These are phyloP conservation scores for Rachicladosporium sp. DNA, from an alignment of 2,329 filamentous ascomycete species.

Conservation along the genomic window DNA sequence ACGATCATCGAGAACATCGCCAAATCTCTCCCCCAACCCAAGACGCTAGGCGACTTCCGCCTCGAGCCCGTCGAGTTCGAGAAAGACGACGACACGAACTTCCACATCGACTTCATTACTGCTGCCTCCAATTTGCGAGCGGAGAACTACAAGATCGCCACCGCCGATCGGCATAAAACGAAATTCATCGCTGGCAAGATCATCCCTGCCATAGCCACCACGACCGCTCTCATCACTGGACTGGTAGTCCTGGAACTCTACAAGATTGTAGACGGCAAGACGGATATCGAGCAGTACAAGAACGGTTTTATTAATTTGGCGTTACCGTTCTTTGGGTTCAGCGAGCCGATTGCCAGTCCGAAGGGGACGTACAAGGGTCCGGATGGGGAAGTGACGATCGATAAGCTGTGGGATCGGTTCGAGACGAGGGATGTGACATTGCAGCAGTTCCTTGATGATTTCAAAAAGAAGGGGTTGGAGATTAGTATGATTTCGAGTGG, in stretches of 20 bases:
- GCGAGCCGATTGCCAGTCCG: constrained; percentile 84
- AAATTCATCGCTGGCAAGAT: constrained; percentile 99
- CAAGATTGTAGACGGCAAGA: constrained; percentile 94
- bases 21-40: constrained; percentile 62
- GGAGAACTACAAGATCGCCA: constrained; percentile 93
- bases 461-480: constrained; percentile 65
- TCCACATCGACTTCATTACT: constrained; percentile 98
- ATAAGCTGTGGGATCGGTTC: constrained; percentile 97
- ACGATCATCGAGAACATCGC: constrained; percentile 64
- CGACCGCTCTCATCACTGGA: constrained; percentile 88
- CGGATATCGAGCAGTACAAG: constrained; percentile 97
- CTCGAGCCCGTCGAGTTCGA: constrained; percentile 90
- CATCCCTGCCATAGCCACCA: constrained; percentile 95
- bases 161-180: constrained; percentile 89
- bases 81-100: constrained; percentile 95
- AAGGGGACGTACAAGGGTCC: constrained; percentile 82
- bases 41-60: constrained; percentile 75
- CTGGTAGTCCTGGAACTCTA: constrained; percentile 85
- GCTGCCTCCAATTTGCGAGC: constrained; percentile 92
- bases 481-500: constrained; percentile 96
- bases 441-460: constrained; percentile 68
- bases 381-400: constrained; percentile 66
- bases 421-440: constrained; percentile 80
- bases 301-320: constrained; percentile 97
- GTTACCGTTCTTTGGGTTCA: constrained; percentile 95